phyloP scores from a whole-genome alignment of 306 rosid genomes.

The Begonia masoniana region DNA sequence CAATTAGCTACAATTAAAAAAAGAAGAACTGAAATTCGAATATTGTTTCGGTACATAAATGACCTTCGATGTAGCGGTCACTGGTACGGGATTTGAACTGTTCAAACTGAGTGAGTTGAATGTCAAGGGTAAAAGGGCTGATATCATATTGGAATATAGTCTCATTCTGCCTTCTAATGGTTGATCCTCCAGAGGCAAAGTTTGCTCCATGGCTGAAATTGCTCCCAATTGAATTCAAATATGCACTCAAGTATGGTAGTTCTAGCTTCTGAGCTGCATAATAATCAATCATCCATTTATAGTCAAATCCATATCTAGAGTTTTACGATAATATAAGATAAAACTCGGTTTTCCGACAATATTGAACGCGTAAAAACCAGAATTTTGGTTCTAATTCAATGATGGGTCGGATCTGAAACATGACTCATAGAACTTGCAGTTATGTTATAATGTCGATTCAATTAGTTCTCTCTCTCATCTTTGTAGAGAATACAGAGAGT shows the following conservation, averaged over 20 bases:
- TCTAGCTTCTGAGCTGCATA: conserved; percentile 1
- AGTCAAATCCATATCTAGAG: neutral
- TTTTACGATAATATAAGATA: too few relatives aligned
- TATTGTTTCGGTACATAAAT: neutral
- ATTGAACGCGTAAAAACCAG: too few relatives aligned
- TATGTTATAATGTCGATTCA: too few relatives aligned
- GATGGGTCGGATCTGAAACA: too few relatives aligned
- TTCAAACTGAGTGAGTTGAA: neutral
- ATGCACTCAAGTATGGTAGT: conserved; percentile 1
- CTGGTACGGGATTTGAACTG: neutral
- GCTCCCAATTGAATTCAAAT: neutral
- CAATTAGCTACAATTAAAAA: neutral
- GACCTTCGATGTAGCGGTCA: neutral
- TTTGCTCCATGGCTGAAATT: neutral
- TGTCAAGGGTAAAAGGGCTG: neutral
- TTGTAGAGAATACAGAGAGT: too few relatives aligned
- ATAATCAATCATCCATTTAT: neutral
- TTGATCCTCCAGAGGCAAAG: neutral
- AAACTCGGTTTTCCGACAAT: too few relatives aligned
- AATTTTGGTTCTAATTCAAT: too few relatives aligned
- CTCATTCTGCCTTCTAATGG: neutral
- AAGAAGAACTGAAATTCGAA: neutral
- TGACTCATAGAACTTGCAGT: too few relatives aligned
- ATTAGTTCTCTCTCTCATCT: too few relatives aligned
- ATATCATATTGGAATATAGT: neutral